Base-by-base conservation (phyloP, 2,329 filamentous ascomycete species). In the Diaporthe sp. region DNA sequence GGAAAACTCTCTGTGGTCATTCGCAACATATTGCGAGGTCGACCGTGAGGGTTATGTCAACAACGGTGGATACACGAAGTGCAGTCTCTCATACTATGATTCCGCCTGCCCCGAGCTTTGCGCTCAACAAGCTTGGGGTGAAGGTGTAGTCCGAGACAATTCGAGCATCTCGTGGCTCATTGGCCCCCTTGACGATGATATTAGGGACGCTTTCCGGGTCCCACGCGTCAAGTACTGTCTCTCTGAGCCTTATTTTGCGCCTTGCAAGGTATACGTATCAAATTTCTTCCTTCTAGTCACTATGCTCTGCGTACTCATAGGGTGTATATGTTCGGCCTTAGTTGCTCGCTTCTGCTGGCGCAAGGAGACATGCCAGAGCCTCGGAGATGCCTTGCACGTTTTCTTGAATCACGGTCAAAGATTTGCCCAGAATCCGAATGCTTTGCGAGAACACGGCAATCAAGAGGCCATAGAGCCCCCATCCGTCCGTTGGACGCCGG, bases 381-480 rank as follows among this genome's bases (percentile, higher is more conserved):
- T 58, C 9, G 55, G 30, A 28, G 30, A 58, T 25, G 55, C 33
- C 12, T 38, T 58, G 55, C 55, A 58, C 30, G 4, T 13, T 8
- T 58, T 58, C 33, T 35, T 58, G 30, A 58, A 58, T 8, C 8
- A 15, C 22, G 55, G 55, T 38, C 30, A 58, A 38, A 15, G 3
- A 6, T 58, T 58, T 10, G 9, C 38, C 10, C 30, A 25, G 2
- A 3, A 6, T 10, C 19, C 9, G 1, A 12, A 7, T n/a, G 19
- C 19, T n/a, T n/a, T n/a, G 15, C 19, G 19, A 9, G 3, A 19
- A 13, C 30, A 9, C 33, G 3, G 30, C 19, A 7, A 38, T 15
- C 2, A 1, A 25, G 28, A 22, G 0, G 17, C 30, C 4, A 17
- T 1, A 35, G 19, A 17, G 12, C 22, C 33, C 1, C 9, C 5